Base-by-base conservation (phyloP, 2,329 filamentous ascomycete genomes). In the Cladosporium cucumerinum region DNA sequence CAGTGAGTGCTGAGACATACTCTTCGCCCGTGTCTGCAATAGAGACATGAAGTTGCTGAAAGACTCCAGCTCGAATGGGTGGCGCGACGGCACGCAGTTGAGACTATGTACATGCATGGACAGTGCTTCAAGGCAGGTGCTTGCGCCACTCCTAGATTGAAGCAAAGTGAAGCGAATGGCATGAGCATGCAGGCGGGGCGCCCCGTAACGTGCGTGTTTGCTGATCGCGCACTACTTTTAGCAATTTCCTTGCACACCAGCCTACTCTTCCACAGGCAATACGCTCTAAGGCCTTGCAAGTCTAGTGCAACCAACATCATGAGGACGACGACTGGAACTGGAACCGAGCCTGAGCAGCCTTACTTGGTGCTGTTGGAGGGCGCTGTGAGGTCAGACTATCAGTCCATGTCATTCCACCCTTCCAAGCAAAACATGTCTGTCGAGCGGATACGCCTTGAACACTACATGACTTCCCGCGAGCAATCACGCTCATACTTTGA, bases 371-470 rank as follows among this genome's bases (percentile, higher is more conserved):
- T 21, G 16, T 2, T 2, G 30, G 30, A 32, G 8, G 8, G 30
- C 30, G 6, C 30, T 32, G 8, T n/a, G n/a, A n/a, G n/a, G n/a
- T 32, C 30, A 10, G 6, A 32, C 2, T 32, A 55, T 18, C 34
- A 32, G 23, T 63, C 60, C 7, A 55, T 63, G 12, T 55, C 61
- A 21, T 8, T 11, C 3, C 61, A 57, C 18, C 34, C 51, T 5
- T 3, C 18, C 23, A n/a, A 23, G 21, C 25, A 12, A 5, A 4
- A 16, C 3, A 1, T 28, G 1, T 63, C 49, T n/a, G 16, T 32
- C 32, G 61, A 63, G 30, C 51, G 57, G 18, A 23, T 63, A 5
- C 61, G 61, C n/a, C 34, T 46, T 2, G 21, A 14, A 10, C 16
- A 57, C 1, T 57, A 55, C 36, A 21, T 10, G 7, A 39, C 4